Conservation (phyloP, 1,139 yeast species). For the Kluyveromyces sp. region DNA sequence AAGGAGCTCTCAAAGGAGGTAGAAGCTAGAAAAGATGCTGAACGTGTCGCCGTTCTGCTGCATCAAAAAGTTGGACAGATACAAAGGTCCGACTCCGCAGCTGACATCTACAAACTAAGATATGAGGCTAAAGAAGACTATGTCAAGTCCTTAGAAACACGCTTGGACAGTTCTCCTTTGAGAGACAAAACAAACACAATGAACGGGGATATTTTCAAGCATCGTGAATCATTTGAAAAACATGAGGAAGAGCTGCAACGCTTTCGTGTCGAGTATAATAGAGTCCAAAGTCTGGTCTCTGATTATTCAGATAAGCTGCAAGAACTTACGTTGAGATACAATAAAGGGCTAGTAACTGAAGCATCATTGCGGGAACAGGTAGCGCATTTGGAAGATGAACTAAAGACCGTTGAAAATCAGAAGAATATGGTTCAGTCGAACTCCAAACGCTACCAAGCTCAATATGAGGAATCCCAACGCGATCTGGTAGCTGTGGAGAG, state of each 20-base stretch:
- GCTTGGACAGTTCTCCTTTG: slow-evolving; percentile 31
- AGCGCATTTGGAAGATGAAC: slow-evolving; percentile 23
- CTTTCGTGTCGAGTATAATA: slow-evolving; percentile 35
- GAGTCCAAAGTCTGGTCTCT: slow-evolving; percentile 38
- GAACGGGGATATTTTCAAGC: slow-evolving; percentile 25
- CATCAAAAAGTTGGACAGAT: slow-evolving; percentile 29
- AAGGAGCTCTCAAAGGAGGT: slow-evolving; percentile 33
- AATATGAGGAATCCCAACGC: slow-evolving; percentile 70
- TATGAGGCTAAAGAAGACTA: slow-evolving; percentile 40
- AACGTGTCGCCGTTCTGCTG: slow-evolving; percentile 25
- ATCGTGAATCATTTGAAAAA: slow-evolving; percentile 37
- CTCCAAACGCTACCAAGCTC: slow-evolving; percentile 54
- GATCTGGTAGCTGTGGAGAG: slow-evolving; percentile 77
- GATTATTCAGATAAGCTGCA: slow-evolving; percentile 24
- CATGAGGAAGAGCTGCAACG: slow-evolving; percentile 35
- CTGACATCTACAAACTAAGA: slow-evolving; percentile 32
- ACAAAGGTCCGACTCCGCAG: slow-evolving; percentile 26
- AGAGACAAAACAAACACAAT: slow-evolving; percentile 27
- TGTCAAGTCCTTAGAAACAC: slow-evolving; percentile 41
- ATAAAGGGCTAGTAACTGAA: slow-evolving; percentile 23
- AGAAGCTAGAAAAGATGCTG: slow-evolving; percentile 31
- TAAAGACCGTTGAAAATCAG: slow-evolving; percentile 26
- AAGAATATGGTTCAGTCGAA: slow-evolving; percentile 28
- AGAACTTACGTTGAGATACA: slow-evolving; percentile 19
- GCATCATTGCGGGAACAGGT: slow-evolving; percentile 27